Percentiles rank a stretch among this genome's conserved stretches.
Evolutionary conservation across 2,329 filamentous ascomycete species (phyloP).

Genomic region (Fusarium protoensiforme): DNA sequence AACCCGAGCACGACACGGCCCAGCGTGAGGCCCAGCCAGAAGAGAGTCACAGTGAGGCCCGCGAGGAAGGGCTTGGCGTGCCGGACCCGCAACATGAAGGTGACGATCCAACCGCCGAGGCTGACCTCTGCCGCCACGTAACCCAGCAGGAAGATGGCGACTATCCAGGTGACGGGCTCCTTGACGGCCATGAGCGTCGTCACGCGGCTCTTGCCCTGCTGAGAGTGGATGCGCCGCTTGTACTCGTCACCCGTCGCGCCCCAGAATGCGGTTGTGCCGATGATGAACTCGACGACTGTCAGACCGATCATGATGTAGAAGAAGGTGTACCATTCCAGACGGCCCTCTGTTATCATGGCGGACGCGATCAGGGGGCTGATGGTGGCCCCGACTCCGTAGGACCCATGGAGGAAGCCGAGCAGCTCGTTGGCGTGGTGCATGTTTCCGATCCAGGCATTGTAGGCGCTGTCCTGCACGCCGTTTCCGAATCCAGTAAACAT

Average conservation of each 20-base stretch:
- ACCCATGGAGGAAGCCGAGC: constrained; percentile 77
- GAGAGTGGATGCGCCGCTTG: constrained; percentile 44
- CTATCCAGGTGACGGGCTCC: constrained; percentile 74
- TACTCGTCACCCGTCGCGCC: constrained; percentile 67
- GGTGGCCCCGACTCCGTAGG: constrained; percentile 78
- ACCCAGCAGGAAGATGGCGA: constrained; percentile 77
- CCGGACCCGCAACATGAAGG: constrained; percentile 86
- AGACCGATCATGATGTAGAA: constrained; percentile 79
- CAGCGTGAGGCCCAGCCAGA: constrained; percentile 85
- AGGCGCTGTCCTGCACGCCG: constrained; percentile 71
- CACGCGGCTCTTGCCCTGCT: constrained; percentile 52
- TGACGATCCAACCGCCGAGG: constrained; percentile 82
- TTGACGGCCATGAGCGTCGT: constrained; percentile 59
- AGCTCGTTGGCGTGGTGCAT: constrained; percentile 80
- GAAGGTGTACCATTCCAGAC: constrained; percentile 76
- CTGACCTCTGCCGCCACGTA: constrained; percentile 85
- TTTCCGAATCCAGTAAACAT: constrained; percentile 77
- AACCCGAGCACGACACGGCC: constrained; percentile 81
- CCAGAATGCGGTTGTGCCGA: constrained; percentile 71
- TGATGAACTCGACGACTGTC: constrained; percentile 65
- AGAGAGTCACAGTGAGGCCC: constrained; percentile 81
- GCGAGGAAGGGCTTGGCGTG: constrained; percentile 75
- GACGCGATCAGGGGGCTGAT: constrained; percentile 78
- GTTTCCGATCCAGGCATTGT: constrained; percentile 73
- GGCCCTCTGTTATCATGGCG: constrained; percentile 73